These are phyloP conservation scores for Fusarium cicatricum DNA, from an alignment of 2,329 filamentous ascomycete genomes.

Conservation along the genomic window DNA sequence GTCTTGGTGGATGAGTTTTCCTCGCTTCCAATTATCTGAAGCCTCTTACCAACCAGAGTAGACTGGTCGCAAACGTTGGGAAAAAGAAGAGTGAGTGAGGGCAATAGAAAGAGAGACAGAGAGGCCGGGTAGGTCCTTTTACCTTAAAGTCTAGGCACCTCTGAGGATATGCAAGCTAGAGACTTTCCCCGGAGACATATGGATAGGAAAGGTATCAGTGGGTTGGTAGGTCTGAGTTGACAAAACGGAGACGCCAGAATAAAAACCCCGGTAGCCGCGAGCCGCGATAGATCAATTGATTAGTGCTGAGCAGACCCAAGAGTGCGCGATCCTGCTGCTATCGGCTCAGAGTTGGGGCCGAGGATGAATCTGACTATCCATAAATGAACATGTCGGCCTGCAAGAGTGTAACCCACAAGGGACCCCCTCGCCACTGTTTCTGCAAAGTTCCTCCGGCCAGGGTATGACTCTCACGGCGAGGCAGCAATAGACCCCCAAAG, in stretches of 20 bases:
- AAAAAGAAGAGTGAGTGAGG: background rate
- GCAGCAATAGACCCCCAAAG: conserved; percentile 18
- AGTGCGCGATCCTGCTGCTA: background rate
- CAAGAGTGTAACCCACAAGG: conserved; percentile 5
- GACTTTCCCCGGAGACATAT: conserved; percentile 1
- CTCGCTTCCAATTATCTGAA: background rate
- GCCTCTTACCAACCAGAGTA: background rate
- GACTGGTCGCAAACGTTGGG: background rate
- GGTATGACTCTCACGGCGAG: conserved; percentile 31
- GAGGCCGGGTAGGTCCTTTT: conserved; percentile 18
- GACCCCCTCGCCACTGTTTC: too few species aligned
- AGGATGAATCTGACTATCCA: conserved; percentile 2
- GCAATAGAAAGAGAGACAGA: background rate
- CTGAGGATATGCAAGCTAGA: conserved; percentile 30
- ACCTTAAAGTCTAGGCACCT: conserved; percentile 15
- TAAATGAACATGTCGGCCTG: background rate
- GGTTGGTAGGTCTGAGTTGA: conserved; percentile 14
- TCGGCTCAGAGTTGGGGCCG: too few species aligned
- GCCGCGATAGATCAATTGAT: conserved; percentile 3
- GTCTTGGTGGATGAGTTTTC: background rate
- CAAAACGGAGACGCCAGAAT: conserved; percentile 23
- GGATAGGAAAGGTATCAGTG: conserved; percentile 6
- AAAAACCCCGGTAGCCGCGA: conserved; percentile 1
- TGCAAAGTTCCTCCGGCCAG: too few species aligned
- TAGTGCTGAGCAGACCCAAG: background rate